Conservation (phyloP, 2,329 filamentous ascomycete species). For the Trichoderma sp. region DNA sequence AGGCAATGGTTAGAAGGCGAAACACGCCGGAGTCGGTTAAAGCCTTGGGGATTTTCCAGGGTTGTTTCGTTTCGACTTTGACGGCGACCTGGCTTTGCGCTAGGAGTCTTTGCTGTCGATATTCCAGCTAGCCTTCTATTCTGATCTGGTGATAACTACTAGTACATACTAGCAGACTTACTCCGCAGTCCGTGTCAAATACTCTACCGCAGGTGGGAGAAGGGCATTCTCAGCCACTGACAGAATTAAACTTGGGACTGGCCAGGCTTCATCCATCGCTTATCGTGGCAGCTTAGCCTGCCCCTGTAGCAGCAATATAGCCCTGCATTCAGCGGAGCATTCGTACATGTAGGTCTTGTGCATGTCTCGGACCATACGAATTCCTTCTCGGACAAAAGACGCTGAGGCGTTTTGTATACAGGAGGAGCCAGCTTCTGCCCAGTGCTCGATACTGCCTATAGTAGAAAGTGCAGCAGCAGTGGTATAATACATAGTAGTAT, state of each 20-base stretch:
- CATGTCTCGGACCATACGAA: background rate
- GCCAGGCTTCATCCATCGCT: conserved; percentile 8
- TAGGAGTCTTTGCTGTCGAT: background rate
- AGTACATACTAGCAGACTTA: background rate
- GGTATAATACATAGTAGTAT: background rate
- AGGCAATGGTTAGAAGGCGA: background rate
- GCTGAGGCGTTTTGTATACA: background rate
- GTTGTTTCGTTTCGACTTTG: conserved; percentile 4
- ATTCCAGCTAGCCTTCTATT: background rate
- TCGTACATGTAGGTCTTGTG: background rate
- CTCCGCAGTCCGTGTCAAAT: background rate
- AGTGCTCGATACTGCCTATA: background rate
- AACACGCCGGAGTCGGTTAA: background rate
- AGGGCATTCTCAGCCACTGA: background rate
- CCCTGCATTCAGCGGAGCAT: background rate
- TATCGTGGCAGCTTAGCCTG: conserved; percentile 5
- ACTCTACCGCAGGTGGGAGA: background rate
- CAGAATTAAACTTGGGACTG: background rate
- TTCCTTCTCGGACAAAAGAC: background rate
- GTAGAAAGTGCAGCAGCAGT: background rate
- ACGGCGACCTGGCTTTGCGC: background rate
- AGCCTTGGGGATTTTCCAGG: background rate
- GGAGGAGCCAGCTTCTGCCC: background rate
- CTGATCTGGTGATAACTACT: background rate
- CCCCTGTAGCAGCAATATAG: background rate